phyloP scores from a whole-genome alignment of 2,329 filamentous ascomycete species.

The Akanthomyces muscarius region DNA sequence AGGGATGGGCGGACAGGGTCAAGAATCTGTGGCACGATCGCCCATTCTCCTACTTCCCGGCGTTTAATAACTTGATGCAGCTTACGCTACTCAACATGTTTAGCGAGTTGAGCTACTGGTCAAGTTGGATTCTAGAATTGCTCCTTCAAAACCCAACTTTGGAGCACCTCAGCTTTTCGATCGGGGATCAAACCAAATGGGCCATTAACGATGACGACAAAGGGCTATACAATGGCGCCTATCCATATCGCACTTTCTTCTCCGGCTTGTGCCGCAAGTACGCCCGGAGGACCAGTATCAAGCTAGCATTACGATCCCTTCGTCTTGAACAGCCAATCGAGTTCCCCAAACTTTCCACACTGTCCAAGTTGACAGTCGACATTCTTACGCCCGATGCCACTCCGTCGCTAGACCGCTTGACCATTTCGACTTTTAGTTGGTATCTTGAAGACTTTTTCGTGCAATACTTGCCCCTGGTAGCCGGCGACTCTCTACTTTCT shows the following conservation, averaged over 20 bases:
- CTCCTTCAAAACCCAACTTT: neutral
- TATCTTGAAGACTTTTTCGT: neutral
- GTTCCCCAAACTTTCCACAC: neutral
- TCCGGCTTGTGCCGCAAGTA: neutral
- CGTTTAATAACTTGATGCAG: neutral
- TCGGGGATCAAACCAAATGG: neutral
- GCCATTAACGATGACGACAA: too few relatives aligned
- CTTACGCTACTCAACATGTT: neutral
- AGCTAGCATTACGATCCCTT: neutral
- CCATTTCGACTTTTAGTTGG: fast-evolving
- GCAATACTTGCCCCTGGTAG: too few relatives aligned
- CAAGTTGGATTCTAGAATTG: neutral
- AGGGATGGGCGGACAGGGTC: too few relatives aligned
- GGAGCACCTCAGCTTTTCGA: neutral
- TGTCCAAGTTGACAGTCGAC: neutral
- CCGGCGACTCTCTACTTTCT: too few relatives aligned
- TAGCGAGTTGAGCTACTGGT: neutral
- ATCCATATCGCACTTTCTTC: neutral
- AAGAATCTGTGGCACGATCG: too few relatives aligned
- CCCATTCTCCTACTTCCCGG: too few relatives aligned
- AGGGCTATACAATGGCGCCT: too few relatives aligned
- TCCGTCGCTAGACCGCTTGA: neutral
- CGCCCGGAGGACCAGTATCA: too few relatives aligned
- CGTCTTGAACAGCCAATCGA: neutral
- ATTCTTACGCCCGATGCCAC: neutral